These are phyloP conservation scores for Sporothrix inflata DNA, from an alignment of 2,329 filamentous ascomycete genomes.

Conservation along the genomic window DNA sequence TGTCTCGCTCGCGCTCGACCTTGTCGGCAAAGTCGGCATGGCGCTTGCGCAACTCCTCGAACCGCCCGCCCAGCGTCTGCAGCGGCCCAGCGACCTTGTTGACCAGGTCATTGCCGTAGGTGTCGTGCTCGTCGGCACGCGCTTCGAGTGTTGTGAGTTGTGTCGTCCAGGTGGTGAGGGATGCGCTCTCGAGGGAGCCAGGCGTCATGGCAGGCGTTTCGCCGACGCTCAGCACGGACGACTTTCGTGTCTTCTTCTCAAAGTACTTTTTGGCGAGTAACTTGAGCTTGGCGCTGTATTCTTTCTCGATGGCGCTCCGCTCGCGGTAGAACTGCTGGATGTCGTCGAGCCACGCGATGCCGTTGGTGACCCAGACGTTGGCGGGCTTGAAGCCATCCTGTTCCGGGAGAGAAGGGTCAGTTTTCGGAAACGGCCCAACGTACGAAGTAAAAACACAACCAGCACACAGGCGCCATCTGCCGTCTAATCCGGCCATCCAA, in stretches of 20 bases:
- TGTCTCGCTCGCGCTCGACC: conserved; percentile 85
- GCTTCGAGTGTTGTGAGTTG: conserved; percentile 89
- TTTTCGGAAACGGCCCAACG: not conserved
- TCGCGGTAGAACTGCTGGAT: conserved; percentile 98
- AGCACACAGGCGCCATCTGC: not conserved
- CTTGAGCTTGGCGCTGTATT: conserved; percentile 87
- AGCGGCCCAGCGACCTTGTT: conserved; percentile 84
- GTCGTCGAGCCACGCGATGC: conserved; percentile 94
- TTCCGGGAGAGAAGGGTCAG: not conserved
- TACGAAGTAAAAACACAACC: not conserved
- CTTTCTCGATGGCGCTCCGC: conserved; percentile 90
- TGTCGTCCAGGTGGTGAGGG: conserved; percentile 94
- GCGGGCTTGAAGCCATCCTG: conserved; percentile 97
- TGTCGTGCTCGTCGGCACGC: conserved; percentile 85
- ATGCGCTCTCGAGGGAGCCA: conserved; percentile 93
- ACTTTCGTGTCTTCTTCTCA: conserved; percentile 90
- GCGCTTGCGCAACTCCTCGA: conserved; percentile 90
- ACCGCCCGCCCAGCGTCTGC: conserved; percentile 71
- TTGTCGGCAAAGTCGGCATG: conserved; percentile 88
- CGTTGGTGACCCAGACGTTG: conserved; percentile 86
- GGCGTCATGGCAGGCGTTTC: conserved; percentile 92
- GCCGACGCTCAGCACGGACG: conserved; percentile 80
- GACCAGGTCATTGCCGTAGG: conserved; percentile 77
- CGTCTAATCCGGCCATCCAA: not conserved
- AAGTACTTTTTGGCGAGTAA: conserved; percentile 93